Conservation (phyloP, 1,284 basidiomycete species). For the Volvariella volvacea region DNA sequence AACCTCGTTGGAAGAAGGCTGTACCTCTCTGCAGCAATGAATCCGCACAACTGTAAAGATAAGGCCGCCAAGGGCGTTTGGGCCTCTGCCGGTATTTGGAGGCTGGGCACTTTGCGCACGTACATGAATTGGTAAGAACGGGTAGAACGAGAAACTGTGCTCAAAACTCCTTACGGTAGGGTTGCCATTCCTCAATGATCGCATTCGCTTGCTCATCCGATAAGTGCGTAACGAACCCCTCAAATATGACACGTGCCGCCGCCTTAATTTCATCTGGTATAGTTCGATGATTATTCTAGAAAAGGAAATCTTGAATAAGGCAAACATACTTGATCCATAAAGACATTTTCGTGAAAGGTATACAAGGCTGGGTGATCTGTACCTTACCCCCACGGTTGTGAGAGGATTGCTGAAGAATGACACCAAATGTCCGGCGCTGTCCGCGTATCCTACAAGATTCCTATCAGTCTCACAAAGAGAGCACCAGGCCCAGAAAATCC, state of each 20-base stretch:
- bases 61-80: conserved; percentile 52
- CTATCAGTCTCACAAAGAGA: conserved; percentile 7
- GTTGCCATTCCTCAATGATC: conserved; percentile 65
- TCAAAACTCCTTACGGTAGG: conserved; percentile 48
- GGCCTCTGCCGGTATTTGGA: conserved; percentile 49
- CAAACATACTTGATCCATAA: conserved; percentile 56
- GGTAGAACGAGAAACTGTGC: too few relatives aligned
- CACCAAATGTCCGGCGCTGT: conserved; percentile 63
- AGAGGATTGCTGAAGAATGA: conserved; percentile 72
- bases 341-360: conserved; percentile 74
- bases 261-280: conserved; percentile 64
- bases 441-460: conserved; percentile 47
- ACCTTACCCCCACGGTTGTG: conserved; percentile 48
- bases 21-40: conserved; percentile 79
- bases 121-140: not conserved
- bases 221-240: conserved; percentile 61
- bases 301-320: not conserved
- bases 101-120: conserved; percentile 55
- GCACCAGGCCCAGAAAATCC: not conserved
- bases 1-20: conserved; percentile 70
- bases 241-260: conserved; percentile 71
- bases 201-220: conserved; percentile 58
- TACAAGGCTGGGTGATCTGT: conserved; percentile 62
- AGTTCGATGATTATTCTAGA: not conserved
- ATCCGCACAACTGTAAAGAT: conserved; percentile 77